Conservation (phyloP, 2,329 filamentous ascomycete genomes). For the Cladobotryum mycophilum region DNA sequence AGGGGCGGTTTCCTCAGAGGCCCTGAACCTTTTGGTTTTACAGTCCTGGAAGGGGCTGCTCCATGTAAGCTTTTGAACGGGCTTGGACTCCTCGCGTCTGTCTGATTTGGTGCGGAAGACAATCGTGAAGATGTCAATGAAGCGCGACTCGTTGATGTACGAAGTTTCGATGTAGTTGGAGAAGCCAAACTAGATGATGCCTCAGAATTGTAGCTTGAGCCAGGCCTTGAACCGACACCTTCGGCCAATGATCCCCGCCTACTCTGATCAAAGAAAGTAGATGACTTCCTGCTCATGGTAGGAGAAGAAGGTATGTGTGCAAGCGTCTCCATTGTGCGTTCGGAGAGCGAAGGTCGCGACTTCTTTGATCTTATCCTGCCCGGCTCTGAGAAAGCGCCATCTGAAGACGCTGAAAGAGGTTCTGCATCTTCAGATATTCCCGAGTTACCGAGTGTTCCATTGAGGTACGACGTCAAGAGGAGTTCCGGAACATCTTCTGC, state of each 20-base stretch:
- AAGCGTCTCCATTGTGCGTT: constrained; percentile 81
- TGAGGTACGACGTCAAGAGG: constrained; percentile 8
- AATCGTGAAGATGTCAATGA: constrained; percentile 19
- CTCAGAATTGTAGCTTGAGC: constrained; percentile 57
- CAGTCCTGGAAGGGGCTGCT: constrained; percentile 28
- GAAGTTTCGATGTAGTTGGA: constrained; percentile 19
- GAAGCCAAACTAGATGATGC: constrained; percentile 34
- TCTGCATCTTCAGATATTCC: constrained; percentile 17
- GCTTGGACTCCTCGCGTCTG: constrained; percentile 29
- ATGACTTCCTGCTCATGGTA: constrained; percentile 56
- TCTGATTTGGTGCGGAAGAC: constrained; percentile 16
- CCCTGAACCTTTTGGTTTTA: constrained; percentile 47
- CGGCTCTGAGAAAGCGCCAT: constrained; percentile 13
- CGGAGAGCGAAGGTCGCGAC: constrained; percentile 59
- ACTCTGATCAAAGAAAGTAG: constrained; percentile 66
- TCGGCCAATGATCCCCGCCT: constrained; percentile 46
- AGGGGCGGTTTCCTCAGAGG: constrained; percentile 51
- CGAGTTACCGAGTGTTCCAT: neutral
- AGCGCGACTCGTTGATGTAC: constrained; percentile 19
- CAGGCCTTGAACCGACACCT: constrained; percentile 42
- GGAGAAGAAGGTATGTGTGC: constrained; percentile 74
- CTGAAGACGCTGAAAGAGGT: neutral
- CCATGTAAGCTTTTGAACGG: constrained; percentile 29
- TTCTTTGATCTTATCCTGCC: constrained; percentile 20
- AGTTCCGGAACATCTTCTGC: constrained; percentile 20